A percentile compares a stretch with the other conserved stretches of the same genome.
phyloP scores from a whole-genome alignment of 2,329 filamentous ascomycete genomes.

The Xylaria sp. region DNA sequence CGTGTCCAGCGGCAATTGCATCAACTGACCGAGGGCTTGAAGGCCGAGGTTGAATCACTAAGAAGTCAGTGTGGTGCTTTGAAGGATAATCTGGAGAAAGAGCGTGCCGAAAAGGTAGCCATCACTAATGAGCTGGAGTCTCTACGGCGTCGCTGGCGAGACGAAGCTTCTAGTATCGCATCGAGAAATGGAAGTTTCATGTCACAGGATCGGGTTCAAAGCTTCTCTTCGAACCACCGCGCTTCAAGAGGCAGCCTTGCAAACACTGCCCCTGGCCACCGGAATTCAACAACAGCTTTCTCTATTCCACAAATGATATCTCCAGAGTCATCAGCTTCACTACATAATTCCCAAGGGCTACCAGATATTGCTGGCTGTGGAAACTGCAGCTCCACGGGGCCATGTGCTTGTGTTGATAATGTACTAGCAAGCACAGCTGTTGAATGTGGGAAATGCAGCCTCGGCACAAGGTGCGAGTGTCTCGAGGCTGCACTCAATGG shows the following conservation, averaged over 20 bases:
- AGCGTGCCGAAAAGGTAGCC: constrained; percentile 61
- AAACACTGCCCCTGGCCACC: constrained; percentile 43
- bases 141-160: constrained; percentile 43
- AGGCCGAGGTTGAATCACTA: constrained; percentile 74
- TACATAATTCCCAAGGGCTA: constrained; percentile 48
- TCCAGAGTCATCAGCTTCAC: constrained; percentile 53
- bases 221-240: constrained; percentile 45
- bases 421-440: constrained; percentile 64
- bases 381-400: constrained; percentile 63
- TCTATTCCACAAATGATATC: constrained; percentile 69
- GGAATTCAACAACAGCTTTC: constrained; percentile 56
- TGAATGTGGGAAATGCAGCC: constrained; percentile 74
- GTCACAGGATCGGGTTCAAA: constrained; percentile 38
- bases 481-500: constrained; percentile 60
- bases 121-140: constrained; percentile 46
- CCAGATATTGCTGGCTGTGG: constrained; percentile 62
- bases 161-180: constrained; percentile 41
- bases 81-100: constrained; percentile 71
- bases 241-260: constrained; percentile 46
- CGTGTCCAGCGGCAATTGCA: constrained; percentile 67
- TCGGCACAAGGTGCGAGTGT: constrained; percentile 71
- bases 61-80: constrained; percentile 70
- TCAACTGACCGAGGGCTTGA: constrained; percentile 68
- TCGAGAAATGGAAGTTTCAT: constrained; percentile 48
- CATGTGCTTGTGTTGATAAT: constrained; percentile 70